Percentiles rank a stretch among this genome's conserved stretches.
phyloP scores from a whole-genome alignment of 495 filamentous ascomycete genomes.

The Darksidea phi region DNA sequence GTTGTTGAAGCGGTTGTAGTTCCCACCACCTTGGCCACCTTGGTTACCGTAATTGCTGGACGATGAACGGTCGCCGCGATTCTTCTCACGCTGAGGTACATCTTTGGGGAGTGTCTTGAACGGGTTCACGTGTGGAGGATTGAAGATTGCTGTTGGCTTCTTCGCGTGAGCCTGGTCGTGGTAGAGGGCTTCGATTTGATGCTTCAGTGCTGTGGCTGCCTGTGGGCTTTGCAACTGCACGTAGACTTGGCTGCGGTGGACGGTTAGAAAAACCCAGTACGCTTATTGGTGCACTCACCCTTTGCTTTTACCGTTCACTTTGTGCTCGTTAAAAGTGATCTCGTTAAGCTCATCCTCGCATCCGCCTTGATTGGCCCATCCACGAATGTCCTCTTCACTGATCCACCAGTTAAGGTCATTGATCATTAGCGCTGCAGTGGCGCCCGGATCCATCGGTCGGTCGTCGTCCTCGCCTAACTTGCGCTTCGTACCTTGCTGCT shows the following conservation, averaged over 20 bases:
- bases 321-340: conserved; percentile 95
- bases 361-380: conserved; percentile 73
- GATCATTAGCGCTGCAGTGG: conserved; percentile 77
- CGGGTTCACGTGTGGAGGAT: conserved; percentile 74
- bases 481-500: conserved; percentile 44
- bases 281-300: conserved; percentile 59
- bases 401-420: conserved; percentile 95
- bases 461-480: conserved; percentile 62
- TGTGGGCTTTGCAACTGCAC: conserved; percentile 81
- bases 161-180: conserved; percentile 58
- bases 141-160: conserved; percentile 71
- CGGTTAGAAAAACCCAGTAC: neutral
- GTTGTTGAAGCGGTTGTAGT: conserved; percentile 40
- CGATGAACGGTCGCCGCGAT: conserved; percentile 44
- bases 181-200: conserved; percentile 66
- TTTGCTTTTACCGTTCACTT: conserved; percentile 98
- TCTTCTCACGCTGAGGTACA: conserved; percentile 71
- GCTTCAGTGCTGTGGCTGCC: conserved; percentile 83
- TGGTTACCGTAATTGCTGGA: conserved; percentile 46
- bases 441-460: conserved; percentile 73
- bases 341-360: conserved; percentile 86
- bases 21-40: conserved; percentile 42
- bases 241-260: conserved; percentile 72
- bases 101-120: conserved; percentile 93
- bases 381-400: conserved; percentile 90